phyloP scores from a whole-genome alignment of 139 green algal genomes.

The Coelastrella sp. region DNA sequence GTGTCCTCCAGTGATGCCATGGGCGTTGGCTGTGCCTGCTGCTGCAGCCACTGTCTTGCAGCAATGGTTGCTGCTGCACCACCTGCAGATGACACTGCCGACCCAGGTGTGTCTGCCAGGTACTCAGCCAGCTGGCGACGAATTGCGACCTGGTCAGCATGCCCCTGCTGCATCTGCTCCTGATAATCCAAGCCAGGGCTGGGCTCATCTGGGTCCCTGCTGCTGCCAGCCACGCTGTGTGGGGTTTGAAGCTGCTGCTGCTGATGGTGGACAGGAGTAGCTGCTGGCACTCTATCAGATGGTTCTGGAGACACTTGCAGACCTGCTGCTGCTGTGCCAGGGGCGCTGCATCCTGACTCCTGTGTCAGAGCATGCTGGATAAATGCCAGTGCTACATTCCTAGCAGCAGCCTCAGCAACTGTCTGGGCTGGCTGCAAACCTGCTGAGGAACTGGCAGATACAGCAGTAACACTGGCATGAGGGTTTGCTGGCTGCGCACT shows the following conservation, averaged over 20 bases:
- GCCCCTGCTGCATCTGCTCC: background rate
- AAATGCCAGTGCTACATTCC: background rate
- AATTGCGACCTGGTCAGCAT: background rate
- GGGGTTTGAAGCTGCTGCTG: background rate
- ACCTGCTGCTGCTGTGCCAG: background rate
- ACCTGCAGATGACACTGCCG: conserved; percentile 19
- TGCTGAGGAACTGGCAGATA: background rate
- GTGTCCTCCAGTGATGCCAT: conserved; percentile 10
- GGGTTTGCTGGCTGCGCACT: background rate
- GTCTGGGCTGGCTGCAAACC: background rate
- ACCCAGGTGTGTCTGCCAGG: conserved; percentile 8
- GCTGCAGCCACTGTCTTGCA: conserved; percentile 17
- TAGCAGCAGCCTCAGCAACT: background rate
- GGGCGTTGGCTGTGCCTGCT: background rate
- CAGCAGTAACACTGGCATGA: too few species aligned
- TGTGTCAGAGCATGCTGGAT: background rate
- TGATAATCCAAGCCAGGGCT: background rate
- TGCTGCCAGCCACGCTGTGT: conserved; percentile 1
- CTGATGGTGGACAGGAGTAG: background rate
- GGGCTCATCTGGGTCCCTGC: background rate
- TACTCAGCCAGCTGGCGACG: background rate
- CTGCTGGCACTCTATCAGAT: background rate
- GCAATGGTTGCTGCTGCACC: background rate
- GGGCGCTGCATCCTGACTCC: background rate
- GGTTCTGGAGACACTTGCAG: background rate